Base-by-base conservation (phyloP, 2,329 filamentous ascomycete genomes). In the Cucurbitaria berberidis region DNA sequence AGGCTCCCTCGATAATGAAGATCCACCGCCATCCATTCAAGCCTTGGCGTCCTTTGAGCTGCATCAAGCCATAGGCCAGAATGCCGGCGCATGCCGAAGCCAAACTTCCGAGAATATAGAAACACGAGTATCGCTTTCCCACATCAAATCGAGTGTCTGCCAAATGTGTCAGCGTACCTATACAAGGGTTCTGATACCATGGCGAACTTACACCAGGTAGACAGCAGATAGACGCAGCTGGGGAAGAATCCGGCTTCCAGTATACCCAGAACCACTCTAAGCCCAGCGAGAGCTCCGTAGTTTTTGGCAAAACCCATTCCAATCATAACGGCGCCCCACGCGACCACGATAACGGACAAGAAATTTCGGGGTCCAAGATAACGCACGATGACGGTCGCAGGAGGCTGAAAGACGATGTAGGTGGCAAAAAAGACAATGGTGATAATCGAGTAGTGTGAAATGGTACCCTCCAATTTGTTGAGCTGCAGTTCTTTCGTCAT, bases 21-120 rank as follows among this genome's bases (percentile, higher is more conserved):
- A 77, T 78, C 76, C 78, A 80, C 27, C 76, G 61, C 78, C 78
- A 80, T 6, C 79, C 78, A 16, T 72, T 69, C 11, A 78, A 66
- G 3, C 77, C 76, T 19, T 78, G 79, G 1, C 80, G 76, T 7
- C 86, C 86, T 10, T 81, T 72, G 74, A 89, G 81, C 66, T 88
- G 86, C 82, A 86, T 87, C 55, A 88, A 73, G 5, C 88, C 89
- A 48, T 85, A 91, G 11, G 89, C 86, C 1, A 91, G 78, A 41
- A 91, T 86, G 49, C 88, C 87, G 0, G 86, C 79, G 60, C 88
- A 87, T 1, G 85, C 88, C 0, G 85, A 82, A 0, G 88, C 86
- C 5, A 88, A 78, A 57, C 83, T 87, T 32, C 88, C 87, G 5
- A 90, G 78, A 15, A 90, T 80, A 68, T 89, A 90, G 65, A 91